Evolutionary conservation across 1,139 yeast genomes (phyloP), one percentile per base, ranked within the genome.

Genomic region (Zygotorulaspora mrakii): DNA sequence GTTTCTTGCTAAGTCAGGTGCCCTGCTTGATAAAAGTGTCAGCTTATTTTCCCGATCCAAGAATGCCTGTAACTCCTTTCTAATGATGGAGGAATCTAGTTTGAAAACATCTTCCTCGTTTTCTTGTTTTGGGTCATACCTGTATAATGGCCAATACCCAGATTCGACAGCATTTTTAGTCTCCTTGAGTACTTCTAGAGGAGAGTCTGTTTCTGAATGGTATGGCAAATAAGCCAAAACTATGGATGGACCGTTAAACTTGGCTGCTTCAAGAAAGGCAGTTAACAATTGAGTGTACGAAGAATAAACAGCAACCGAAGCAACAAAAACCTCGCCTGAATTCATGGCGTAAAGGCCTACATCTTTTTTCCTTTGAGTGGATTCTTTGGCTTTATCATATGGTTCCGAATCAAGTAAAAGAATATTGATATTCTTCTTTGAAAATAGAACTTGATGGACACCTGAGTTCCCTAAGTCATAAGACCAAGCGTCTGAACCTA

Each of bases 401-500:
- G 96, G 94, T 58, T 87, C 91, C n/a, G 94, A 83, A 62, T 89
- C 97, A 54, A 89, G 82, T 42, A 91, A 72, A 58, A 89, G 76
- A 77, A 89, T 76, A 63, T 91, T 91, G 54, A 89, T 67, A 58
- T 88, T 85, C 60, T 79, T 73, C 33, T 82, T 82, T 0, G 91
- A 80, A 23, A 88, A 68, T 35, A 89, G 69, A 11, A 87, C 82
- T 57, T 81, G 82, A 64, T 91, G 97, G 39, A 89, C 84, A 62
- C 97, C 96, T 8, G 95, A 83, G 49, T 85, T 73, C 28, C 97
- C 97, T 52, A 86, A 70, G 67, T 89, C 97, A 60, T 82, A 88
- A 14, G 96, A 76, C 97, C 98, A 89, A 23, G 94, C 79, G 64
- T 89, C 97, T 6, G 96, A 87, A 17, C 96, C 96, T 47, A 91